Conservation (phyloP, 208 protist species). For the Sergeia podlipaevii region DNA sequence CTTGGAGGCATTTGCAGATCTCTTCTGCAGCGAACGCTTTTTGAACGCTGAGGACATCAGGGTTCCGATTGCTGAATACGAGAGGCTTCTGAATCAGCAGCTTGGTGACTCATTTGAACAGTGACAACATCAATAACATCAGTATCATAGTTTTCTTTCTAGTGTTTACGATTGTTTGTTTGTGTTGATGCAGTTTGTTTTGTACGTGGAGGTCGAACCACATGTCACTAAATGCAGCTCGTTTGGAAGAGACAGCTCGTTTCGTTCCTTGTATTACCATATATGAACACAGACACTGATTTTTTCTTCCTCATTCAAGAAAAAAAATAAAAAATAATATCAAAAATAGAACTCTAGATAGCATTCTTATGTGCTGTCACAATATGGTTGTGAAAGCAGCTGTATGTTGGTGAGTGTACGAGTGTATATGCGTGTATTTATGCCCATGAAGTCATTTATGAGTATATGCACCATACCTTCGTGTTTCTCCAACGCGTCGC, state of each 20-base stretch:
- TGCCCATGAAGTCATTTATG: neutral
- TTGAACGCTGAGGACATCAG: constrained; percentile 27
- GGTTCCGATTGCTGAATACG: constrained; percentile 25
- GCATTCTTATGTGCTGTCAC: too few relatives aligned
- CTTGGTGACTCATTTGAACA: constrained; percentile 1
- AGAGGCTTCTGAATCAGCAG: constrained; percentile 15
- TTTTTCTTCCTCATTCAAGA: too few relatives aligned
- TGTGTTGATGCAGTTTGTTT: constrained; percentile 7
- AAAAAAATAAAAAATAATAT: too few relatives aligned
- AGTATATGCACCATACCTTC: too few relatives aligned
- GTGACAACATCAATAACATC: constrained; percentile 4
- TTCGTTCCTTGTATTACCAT: too few relatives aligned
- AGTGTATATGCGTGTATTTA: constrained; percentile 8
- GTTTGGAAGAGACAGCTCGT: too few relatives aligned
- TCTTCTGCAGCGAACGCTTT: constrained; percentile 30
- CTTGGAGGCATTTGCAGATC: constrained; percentile 24
- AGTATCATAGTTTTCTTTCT: neutral
- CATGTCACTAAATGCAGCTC: neutral
- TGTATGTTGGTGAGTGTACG: neutral
- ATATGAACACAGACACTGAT: too few relatives aligned
- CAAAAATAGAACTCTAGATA: too few relatives aligned
- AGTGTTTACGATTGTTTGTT: constrained; percentile 1
- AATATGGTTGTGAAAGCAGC: too few relatives aligned
- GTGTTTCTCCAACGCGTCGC: too few relatives aligned
- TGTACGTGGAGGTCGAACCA: neutral